Conservation (phyloP, 805 yeast species). For the Ogataea allantospora region DNA sequence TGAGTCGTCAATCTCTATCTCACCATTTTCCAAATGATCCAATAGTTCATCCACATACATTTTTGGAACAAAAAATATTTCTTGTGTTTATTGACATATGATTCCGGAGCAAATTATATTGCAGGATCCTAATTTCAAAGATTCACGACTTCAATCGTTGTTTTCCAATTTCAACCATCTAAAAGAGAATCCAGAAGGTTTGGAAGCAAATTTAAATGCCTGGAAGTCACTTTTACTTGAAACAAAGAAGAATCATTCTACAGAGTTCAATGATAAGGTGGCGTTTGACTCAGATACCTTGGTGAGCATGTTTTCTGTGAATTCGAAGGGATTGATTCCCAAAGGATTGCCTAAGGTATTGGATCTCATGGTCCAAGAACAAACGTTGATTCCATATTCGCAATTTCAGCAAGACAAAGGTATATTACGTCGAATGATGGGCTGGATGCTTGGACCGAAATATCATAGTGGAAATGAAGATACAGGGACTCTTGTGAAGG, state of each 20-base stretch:
- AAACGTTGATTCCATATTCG: conserved; percentile 23
- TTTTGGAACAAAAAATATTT: conserved; percentile 1
- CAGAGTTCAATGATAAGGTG: conserved; percentile 28
- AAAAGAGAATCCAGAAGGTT: conserved; percentile 48
- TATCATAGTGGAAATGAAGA: conserved; percentile 12
- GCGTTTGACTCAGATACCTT: conserved; percentile 23
- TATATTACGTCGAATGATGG: conserved; percentile 15
- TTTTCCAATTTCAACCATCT: conserved; percentile 47
- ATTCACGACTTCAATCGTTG: conserved; percentile 43
- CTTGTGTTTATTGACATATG: conserved; percentile 1
- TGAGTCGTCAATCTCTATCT: conserved; percentile 13
- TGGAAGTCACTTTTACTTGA: conserved; percentile 41
- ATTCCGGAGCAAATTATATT: conserved; percentile 15
- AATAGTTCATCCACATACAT: conserved; percentile 3
- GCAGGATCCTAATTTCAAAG: conserved; percentile 35
- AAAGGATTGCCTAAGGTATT: conserved; percentile 27
- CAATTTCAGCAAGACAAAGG: conserved; percentile 13
- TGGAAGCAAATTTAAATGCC: conserved; percentile 45
- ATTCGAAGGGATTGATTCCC: conserved; percentile 19
- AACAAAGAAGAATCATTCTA: conserved; percentile 21
- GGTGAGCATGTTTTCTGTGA: conserved; percentile 15
- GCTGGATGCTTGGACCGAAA: conserved; percentile 11
- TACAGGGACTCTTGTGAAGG: conserved; percentile 17
- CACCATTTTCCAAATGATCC: conserved; percentile 5
- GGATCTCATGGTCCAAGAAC: conserved; percentile 24